Evolutionary conservation across 768 basidiomycete species (phyloP).

Genomic region (Termitomyces sp.): DNA sequence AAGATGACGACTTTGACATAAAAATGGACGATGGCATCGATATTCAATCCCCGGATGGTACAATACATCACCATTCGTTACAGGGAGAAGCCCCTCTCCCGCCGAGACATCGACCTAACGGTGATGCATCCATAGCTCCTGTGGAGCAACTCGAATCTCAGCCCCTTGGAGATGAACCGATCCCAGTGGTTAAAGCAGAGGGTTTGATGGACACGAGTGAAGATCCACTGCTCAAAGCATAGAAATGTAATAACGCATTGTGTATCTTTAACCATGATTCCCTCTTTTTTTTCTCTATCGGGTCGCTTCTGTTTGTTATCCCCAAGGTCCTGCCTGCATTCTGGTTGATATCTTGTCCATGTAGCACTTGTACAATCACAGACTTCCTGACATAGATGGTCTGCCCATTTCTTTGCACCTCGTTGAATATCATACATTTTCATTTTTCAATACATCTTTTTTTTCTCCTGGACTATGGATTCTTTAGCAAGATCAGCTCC

Average conservation of each 20-base stretch:
- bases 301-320: conserved; percentile 20
- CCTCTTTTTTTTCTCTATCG: conserved; percentile 14
- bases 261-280: conserved; percentile 15
- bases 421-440: conserved; percentile 16
- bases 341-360: conserved; percentile 23
- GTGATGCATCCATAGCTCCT: conserved; percentile 34
- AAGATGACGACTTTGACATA: conserved; percentile 32
- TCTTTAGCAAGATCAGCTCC: conserved; percentile 59
- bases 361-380: conserved; percentile 25
- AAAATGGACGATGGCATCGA: conserved; percentile 23
- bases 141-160: conserved; percentile 46
- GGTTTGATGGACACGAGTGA: conserved; percentile 66
- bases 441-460: conserved; percentile 12
- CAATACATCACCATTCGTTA: conserved; percentile 17
- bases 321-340: conserved; percentile 21
- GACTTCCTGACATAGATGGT: conserved; percentile 19
- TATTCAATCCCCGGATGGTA: conserved; percentile 16
- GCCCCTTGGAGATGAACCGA: conserved; percentile 52
- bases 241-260: conserved; percentile 11
- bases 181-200: conserved; percentile 53
- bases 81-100: conserved; percentile 47
- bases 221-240: conserved; percentile 41
- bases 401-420: conserved; percentile 10
- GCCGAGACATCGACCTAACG: conserved; percentile 42
- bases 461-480: conserved; percentile 3